Percentiles rank a stretch among this genome's conserved stretches.
phyloP scores from a whole-genome alignment of 805 yeast genomes.

The Teunomyces aglyptinius region DNA sequence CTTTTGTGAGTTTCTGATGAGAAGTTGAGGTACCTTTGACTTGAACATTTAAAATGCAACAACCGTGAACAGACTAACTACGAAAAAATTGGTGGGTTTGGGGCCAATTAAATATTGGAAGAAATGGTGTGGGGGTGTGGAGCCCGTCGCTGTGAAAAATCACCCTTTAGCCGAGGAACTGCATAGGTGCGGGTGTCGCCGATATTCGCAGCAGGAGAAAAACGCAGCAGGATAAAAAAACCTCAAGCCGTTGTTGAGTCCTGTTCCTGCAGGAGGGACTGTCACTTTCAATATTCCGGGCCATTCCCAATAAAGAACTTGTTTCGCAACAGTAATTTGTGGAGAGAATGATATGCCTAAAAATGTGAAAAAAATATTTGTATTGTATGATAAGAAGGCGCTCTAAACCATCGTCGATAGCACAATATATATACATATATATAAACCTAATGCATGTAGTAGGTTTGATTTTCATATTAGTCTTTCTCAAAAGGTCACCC shows the following conservation, averaged over 20 bases:
- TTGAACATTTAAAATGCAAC: conserved; percentile 7
- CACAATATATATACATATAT: no score
- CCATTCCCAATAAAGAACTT: no score
- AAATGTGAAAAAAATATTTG: not conserved
- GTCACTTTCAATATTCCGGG: no score
- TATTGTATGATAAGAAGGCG: not conserved
- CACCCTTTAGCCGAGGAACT: conserved; percentile 2
- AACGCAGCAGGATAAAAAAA: not conserved
- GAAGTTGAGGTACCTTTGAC: conserved; percentile 3
- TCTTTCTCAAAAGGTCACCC: no score
- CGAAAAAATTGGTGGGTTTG: not conserved
- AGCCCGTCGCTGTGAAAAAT: conserved; percentile 1
- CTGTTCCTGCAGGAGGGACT: no score
- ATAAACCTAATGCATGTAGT: no score
- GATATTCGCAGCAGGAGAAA: not conserved
- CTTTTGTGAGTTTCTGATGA: conserved; percentile 2
- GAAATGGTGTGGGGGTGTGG: not conserved
- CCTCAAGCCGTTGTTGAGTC: no score
- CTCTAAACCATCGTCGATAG: not conserved
- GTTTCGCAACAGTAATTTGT: not conserved
- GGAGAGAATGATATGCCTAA: not conserved
- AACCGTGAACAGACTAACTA: not conserved
- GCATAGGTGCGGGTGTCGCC: not conserved
- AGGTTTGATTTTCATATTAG: no score
- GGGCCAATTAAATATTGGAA: not conserved